Base-by-base conservation (phyloP, 1,284 basidiomycete species). In the Sporisorium sorghi region DNA sequence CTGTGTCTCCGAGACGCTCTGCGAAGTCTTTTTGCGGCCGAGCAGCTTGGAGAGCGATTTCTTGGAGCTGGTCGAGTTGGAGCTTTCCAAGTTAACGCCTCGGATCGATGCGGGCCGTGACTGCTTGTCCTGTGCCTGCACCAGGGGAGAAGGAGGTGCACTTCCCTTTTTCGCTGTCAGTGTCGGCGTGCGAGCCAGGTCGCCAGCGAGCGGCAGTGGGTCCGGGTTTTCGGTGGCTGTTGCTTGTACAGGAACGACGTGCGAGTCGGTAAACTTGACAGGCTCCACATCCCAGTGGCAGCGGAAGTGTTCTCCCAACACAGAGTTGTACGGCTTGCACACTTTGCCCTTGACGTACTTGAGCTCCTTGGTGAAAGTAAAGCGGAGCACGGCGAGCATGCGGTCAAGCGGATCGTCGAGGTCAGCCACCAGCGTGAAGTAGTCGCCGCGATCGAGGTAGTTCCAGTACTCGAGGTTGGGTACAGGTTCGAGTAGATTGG, bases 361-460 rank as follows among this genome's bases (percentile, higher is more conserved):
- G 84, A 97, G 90, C 83, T 99, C 95, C 85, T 97, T 97, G 54
- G 93, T 92, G 84, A 79, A 94, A 11, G 90, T 87, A 85, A 94
- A 99, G 26, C 94, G 90, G 40, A 97, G 85, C 10, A 92, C 91
- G 37, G 93, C 92, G 24, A 98, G 87, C 91, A 98, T 95, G 44
- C 95, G 90, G 80, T 95, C 92, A 69, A 98, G 90, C 24, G 93
- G 90, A 82, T 97, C 93, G 40, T 91, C 88, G 19, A 91, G 92
- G 82, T 96, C 93, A 80, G 94, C 95, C 80, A 97, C 85, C 17
- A 86, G 93, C 79, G 91, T 83, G 58, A 97, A 94, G 47, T 94
- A 87, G 85, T 97, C 95, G 11, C 94, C 93, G 71, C 95, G 88
- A 85, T 97, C 94, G 50, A 94, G 88, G 81, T 96, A 97, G 75